Base-by-base conservation (phyloP, 768 basidiomycete species). In the Zangia roseola region DNA sequence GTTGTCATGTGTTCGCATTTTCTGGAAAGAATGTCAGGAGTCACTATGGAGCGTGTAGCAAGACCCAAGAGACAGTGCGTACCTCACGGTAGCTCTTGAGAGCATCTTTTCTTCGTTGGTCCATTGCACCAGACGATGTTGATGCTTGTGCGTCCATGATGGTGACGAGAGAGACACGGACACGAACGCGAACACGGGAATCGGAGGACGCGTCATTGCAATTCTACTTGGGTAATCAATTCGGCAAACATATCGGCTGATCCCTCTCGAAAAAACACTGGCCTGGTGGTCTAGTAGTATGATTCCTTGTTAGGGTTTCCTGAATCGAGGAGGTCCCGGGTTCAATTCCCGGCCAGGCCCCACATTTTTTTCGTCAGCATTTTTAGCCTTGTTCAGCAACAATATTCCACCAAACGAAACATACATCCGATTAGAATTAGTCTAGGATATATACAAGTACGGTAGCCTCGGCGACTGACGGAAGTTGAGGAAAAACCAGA, bases 1-100 rank as follows among this genome's bases (percentile, higher is more conserved):
- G 41, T 77, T 74, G 73, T 95, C 91, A 68, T 99, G 97, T 52
- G 83, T 82, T 56, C 84, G 85, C 80, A 97, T 84, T 91, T 97
- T 99, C 95, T 98, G 61, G 51, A 20, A 21, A 44, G 36, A 45
- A 60, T 47, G n/a, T 50, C 19, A 44, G 36, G 12, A n/a, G n/a
- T n/a, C n/a, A n/a, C n/a, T n/a, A n/a, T n/a, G n/a, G n/a, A 10
- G 20, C 36, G 19, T 23, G 34, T 20, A 35, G 10, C 38, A 10
- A 2, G 45, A 45, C 14, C 12, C 10, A 40, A 36, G 1, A 4
- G 17, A n/a, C 21, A 25, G 17, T 6, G 59, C 70, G 21, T 55
- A 89, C 90, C 50, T 88, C 87, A 50, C 91, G 78, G 62, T 92
- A 92, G 30, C 73, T 77, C 57, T 83, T 88, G 12, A 92, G 76